Conservation (phyloP, 345 rosid genomes). For the Melaleuca alternifolia region DNA sequence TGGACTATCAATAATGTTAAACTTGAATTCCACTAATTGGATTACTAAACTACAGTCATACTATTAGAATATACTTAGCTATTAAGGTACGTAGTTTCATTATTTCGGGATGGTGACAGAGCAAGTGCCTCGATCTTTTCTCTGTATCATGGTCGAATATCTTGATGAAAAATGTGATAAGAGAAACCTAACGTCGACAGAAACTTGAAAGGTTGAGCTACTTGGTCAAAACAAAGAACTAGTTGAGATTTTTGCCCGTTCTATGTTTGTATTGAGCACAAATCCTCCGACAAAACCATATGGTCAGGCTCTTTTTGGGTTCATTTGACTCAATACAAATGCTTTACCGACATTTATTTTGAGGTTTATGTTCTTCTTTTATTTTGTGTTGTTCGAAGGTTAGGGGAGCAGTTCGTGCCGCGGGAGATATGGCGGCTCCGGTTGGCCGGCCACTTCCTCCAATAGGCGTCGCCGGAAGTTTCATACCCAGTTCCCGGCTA, state of each 20-base stretch:
- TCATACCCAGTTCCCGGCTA: background rate
- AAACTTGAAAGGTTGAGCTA: no score
- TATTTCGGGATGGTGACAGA: background rate
- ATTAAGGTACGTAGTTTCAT: background rate
- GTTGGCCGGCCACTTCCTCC: background rate
- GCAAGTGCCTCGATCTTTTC: background rate
- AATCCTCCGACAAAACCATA: no score
- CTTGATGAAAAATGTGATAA: no score
- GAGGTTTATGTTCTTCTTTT: background rate
- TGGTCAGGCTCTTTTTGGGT: no score
- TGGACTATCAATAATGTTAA: background rate
- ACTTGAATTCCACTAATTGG: background rate
- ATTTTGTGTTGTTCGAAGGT: background rate
- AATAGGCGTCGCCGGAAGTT: background rate
- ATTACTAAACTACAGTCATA: background rate
- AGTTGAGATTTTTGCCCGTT: no score
- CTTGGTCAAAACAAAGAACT: no score
- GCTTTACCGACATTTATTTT: background rate
- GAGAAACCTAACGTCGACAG: no score
- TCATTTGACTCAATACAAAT: no score
- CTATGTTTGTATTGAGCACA: background rate
- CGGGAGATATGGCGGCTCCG: background rate
- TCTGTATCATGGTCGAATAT: background rate
- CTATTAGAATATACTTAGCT: background rate
- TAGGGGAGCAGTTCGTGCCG: background rate